Evolutionary conservation across 2,329 filamentous ascomycete genomes (phyloP).

Genomic region (Clonostachys chloroleuca): DNA sequence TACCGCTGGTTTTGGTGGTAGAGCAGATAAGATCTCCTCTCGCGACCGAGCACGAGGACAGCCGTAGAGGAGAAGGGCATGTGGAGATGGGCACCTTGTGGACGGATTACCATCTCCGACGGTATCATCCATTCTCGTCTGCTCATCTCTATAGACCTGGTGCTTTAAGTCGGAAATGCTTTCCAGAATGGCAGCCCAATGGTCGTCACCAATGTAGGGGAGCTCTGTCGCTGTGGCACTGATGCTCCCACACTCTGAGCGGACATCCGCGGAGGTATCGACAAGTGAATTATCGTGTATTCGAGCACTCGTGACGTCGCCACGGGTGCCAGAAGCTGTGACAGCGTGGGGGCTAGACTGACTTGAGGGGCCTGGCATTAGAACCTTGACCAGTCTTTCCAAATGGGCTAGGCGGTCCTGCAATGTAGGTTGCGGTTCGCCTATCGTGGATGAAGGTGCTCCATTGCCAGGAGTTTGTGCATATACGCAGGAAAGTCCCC

Average conservation of each 20-base stretch:
- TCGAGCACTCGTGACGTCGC: not conserved
- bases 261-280: not conserved
- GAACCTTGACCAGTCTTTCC: slow-evolving; percentile 13
- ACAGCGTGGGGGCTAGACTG: not conserved
- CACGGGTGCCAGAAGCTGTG: not conserved
- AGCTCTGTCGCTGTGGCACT: slow-evolving; percentile 11
- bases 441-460: not conserved
- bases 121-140: slow-evolving; percentile 1
- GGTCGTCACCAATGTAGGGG: slow-evolving; percentile 25
- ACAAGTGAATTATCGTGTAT: not conserved
- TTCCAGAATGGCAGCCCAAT: slow-evolving; percentile 34
- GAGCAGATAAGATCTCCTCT: slow-evolving; percentile 21
- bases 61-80: slow-evolving; percentile 23
- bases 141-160: slow-evolving; percentile 20
- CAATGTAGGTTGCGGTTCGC: slow-evolving; percentile 2
- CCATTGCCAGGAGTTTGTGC: slow-evolving; percentile 1
- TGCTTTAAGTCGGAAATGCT: slow-evolving; percentile 31
- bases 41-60: slow-evolving; percentile 12
- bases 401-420: slow-evolving; percentile 16
- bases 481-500: slow-evolving; percentile 20
- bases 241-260: slow-evolving; percentile 23
- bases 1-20: slow-evolving; percentile 22
- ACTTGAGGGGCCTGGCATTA: not conserved
- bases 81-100: not conserved
- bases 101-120: not conserved